phyloP scores from a whole-genome alignment of 2,329 filamentous ascomycete genomes.

The Dothidotthia symphoricarpi region DNA sequence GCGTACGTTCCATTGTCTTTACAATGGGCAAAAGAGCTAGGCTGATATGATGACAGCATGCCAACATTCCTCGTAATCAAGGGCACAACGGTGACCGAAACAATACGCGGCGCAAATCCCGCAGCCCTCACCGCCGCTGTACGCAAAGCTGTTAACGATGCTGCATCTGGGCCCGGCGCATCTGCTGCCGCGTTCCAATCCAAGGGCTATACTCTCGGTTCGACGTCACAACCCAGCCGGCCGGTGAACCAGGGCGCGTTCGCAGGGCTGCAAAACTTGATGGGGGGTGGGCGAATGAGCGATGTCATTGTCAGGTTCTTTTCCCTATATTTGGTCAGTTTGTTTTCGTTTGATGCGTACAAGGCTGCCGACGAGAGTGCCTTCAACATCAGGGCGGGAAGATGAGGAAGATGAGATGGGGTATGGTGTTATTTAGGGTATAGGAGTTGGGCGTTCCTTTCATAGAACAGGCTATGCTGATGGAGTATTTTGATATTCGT shows the following conservation, averaged over 20 bases:
- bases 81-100: constrained; percentile 45
- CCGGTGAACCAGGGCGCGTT: constrained; percentile 25
- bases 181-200: constrained; percentile 40
- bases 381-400: constrained; percentile 41
- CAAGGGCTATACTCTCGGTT: constrained; percentile 47
- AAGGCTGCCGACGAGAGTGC: constrained; percentile 46
- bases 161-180: constrained; percentile 38
- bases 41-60: constrained; percentile 38
- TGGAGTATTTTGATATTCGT: too few relatives aligned
- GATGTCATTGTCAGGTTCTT: constrained; percentile 47
- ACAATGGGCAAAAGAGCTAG: background rate
- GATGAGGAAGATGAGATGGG: constrained; percentile 3
- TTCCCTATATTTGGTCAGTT: constrained; percentile 47
- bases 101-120: constrained; percentile 51
- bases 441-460: too few relatives aligned
- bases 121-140: constrained; percentile 49
- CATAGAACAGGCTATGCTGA: too few relatives aligned
- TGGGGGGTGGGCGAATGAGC: constrained; percentile 38
- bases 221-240: constrained; percentile 24
- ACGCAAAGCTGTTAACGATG: constrained; percentile 45
- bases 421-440: background rate
- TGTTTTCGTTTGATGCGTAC: constrained; percentile 48
- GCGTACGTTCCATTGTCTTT: constrained; percentile 38
- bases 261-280: constrained; percentile 25
- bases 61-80: constrained; percentile 52